phyloP scores from a whole-genome alignment of 192 early-diverging fungal genomes.

The Gaertneriomyces sp. region DNA sequence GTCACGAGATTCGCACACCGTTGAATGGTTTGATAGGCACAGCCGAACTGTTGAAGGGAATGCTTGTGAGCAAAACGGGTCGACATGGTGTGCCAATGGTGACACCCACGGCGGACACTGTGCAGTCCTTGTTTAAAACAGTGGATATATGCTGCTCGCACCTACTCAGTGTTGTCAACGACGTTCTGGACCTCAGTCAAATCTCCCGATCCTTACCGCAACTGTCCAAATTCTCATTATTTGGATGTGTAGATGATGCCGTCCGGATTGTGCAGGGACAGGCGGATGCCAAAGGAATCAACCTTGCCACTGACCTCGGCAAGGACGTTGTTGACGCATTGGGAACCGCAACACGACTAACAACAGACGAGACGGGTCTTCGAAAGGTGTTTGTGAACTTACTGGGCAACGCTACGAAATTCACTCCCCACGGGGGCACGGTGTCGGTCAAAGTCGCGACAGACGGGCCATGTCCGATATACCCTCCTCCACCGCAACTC shows the following conservation, averaged over 20 bases:
- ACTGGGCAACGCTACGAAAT: too few species aligned
- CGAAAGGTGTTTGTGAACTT: too few species aligned
- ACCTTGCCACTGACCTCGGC: neutral
- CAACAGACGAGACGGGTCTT: neutral
- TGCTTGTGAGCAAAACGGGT: too few species aligned
- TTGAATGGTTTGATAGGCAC: too few species aligned
- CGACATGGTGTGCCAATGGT: too few species aligned
- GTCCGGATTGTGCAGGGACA: neutral
- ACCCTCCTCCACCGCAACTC: too few species aligned
- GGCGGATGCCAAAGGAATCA: neutral
- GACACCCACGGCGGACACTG: too few species aligned
- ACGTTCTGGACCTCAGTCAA: conserved; percentile 2
- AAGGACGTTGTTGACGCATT: neutral
- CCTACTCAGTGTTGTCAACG: conserved; percentile 7
- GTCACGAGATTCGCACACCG: too few species aligned
- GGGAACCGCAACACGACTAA: neutral
- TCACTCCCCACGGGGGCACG: too few species aligned
- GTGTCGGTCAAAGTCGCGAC: too few species aligned
- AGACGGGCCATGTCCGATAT: too few species aligned
- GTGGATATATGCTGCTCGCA: conserved; percentile 2
- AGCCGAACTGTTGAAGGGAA: too few species aligned
- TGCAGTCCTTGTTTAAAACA: neutral
- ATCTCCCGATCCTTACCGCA: neutral
- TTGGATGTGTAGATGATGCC: neutral
- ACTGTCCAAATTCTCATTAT: neutral